phyloP scores from a whole-genome alignment of 1,139 yeast species.

The Blastobotrys ciferrii region DNA sequence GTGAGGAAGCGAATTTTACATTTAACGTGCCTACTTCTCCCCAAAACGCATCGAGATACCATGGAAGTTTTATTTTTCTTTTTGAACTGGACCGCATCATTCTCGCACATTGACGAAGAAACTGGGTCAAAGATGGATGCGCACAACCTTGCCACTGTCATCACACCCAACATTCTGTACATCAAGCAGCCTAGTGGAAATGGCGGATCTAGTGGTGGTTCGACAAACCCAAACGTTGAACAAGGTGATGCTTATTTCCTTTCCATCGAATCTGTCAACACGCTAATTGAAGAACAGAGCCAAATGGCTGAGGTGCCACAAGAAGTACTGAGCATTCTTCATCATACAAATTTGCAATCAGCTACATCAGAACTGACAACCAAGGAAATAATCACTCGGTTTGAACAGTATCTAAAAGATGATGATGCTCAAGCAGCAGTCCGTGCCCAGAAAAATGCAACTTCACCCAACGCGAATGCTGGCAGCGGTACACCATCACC shows the following conservation, averaged over 20 bases:
- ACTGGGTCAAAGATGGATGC: slow-evolving; percentile 94
- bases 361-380: slow-evolving; percentile 29
- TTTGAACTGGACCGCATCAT: slow-evolving; percentile 94
- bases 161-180: slow-evolving; percentile 87
- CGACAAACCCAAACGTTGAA: slow-evolving; percentile 42
- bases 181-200: slow-evolving; percentile 31
- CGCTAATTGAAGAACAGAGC: slow-evolving; percentile 78
- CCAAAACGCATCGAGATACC: slow-evolving; percentile 77
- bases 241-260: slow-evolving; percentile 77
- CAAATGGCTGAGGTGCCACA: slow-evolving; percentile 76
- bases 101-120: slow-evolving; percentile 61
- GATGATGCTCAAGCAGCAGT: slow-evolving; percentile 15
- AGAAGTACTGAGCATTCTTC: slow-evolving; percentile 39
- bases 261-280: slow-evolving; percentile 88
- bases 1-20: slow-evolving; percentile 60
- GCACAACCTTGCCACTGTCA: slow-evolving; percentile 91
- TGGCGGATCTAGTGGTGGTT: slow-evolving; percentile 22
- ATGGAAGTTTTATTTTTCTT: slow-evolving; percentile 84
- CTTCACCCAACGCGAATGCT: not conserved
- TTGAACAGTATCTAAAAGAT: slow-evolving; percentile 27
- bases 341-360: slow-evolving; percentile 29
- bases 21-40: slow-evolving; percentile 75
- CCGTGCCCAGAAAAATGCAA: slow-evolving; percentile 13
- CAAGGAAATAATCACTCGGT: slow-evolving; percentile 33
- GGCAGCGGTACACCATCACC: not conserved